Base-by-base conservation (phyloP, 75 land plant genomes). In the Pinus taeda region DNA sequence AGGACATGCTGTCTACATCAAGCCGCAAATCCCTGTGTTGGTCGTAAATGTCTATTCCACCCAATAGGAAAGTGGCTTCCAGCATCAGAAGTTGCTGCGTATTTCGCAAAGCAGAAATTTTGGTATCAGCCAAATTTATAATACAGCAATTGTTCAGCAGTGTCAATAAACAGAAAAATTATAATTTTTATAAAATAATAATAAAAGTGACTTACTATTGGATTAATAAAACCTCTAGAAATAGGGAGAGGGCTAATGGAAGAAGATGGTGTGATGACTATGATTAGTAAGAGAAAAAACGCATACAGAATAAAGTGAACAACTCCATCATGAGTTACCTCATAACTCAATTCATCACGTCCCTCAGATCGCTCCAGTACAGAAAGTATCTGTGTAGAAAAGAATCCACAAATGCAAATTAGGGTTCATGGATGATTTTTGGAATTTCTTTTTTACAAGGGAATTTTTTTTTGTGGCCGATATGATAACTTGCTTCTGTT, bases 1-100 rank as follows among this genome's bases (percentile, higher is more conserved):
- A 91, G 29, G 93, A 81, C 98, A 95, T 93, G 65, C 83, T 80
- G 75, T 95, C 98, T 60, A 93, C 81, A 77, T 95, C 96, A 18
- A 95, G 90, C 15, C 98, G 84, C 89, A 79, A 81, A 74, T 88
- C 90, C 60, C 90, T 87, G 80, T 83, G 88, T 21, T 74, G 77
- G 57, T 95, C 98, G 80, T 83, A 81, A 4, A 73, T 45, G 74
- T 84, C 89, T 75, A 84, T 77, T 76, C 89, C 89, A 64, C 93
- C 93, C 80, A 88, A 81, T 14, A 92, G 80, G 9, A 93, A 56
- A 53, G 85, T 84, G 42, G 86, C 82, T 77, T 90, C 91, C 53
- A 93, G 84, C 96, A 92, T 84, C 82, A 94, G 65, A 39, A 96
- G 87, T 91, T 96, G 97, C 87, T 69, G 72, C 0, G 49, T 69